These are phyloP conservation scores for Jatropha multifida DNA, from an alignment of 441 rosid genomes.

Conservation along the genomic window DNA sequence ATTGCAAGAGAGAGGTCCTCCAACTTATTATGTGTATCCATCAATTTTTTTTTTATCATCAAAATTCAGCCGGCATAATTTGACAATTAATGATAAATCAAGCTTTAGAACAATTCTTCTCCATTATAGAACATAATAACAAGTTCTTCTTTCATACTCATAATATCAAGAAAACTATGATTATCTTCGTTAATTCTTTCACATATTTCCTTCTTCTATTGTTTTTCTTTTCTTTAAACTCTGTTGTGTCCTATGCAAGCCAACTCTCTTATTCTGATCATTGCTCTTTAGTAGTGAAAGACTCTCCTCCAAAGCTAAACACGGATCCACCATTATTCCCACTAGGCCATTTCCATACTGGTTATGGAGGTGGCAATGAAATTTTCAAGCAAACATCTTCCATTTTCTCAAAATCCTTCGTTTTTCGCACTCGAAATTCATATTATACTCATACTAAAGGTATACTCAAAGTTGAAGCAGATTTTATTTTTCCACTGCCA, in stretches of 20 bases:
- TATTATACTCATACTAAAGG: constrained; percentile 13
- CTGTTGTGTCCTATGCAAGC: not conserved
- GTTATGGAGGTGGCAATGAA: constrained; percentile 20
- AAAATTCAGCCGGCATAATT: not conserved
- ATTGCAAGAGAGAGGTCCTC: no score
- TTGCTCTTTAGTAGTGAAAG: constrained; percentile 3
- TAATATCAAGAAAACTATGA: not conserved
- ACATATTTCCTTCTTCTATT: not conserved
- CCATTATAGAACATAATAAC: no score
- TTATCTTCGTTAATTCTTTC: not conserved
- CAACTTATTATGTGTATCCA: no score
- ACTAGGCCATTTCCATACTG: constrained; percentile 10
- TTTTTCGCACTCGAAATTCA: constrained; percentile 11
- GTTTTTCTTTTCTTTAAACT: not conserved
- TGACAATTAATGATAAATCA: not conserved
- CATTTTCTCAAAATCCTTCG: constrained; percentile 19
- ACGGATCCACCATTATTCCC: constrained; percentile 6
- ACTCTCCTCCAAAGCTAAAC: not conserved
- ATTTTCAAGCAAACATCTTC: constrained; percentile 18
- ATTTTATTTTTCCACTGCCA: constrained; percentile 11
- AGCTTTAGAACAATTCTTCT: not conserved
- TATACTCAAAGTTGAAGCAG: constrained; percentile 31
- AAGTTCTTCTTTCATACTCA: not conserved
- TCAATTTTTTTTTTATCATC: not conserved
- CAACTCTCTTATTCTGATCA: constrained; percentile 11